Base-by-base conservation (phyloP, 306 rosid species). In the Acacia crassicarpa region DNA sequence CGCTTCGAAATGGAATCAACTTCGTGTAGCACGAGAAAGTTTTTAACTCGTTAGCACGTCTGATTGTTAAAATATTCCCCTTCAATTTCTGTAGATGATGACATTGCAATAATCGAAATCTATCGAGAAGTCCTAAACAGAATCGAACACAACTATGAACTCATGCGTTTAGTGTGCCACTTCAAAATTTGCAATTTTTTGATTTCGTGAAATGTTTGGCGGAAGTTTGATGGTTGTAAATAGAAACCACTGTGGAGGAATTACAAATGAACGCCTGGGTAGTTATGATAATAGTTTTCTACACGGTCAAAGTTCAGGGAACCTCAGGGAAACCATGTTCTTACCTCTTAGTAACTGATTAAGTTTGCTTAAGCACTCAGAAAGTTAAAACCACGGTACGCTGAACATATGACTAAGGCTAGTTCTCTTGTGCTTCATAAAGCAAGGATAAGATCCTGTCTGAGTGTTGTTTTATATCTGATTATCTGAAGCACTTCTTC, bases 401-500 rank as follows among this genome's bases (percentile, higher is more conserved):
- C 56, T 4, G 20, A 33, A 15, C 43, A 30, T 1, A 3, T 22
- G 78, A 15, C 22, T 27, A 19, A 45, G 53, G 82, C 68, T 16
- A 45, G 56, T 13, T 27, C 49, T 40, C 27, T 27, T 23, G 43
- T 54, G 17, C 51, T 27, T 46, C 65, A n/a, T 69, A 25, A 17
- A 65, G 41, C 59, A 20, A 22, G 33, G 40, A 17, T 13, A 43
- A 30, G 43, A 16, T 67, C 20, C 16, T 4, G 61, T 62, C 13
- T 35, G 40, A 56, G 38, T 71, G 9, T 78, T 78, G 25, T 78
- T 67, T 56, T 23, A n/a, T 76, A 25, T 65, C 46, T 74, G 65
- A 10, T 43, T 59, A 38, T 82, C 45, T 22, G 63, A 35, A 58
- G 41, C 10, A 11, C 58, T 75, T 25, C 44, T 72, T 72, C 7